Conservation (phyloP, 106 monocot species). For the Dendrobium nobile region DNA sequence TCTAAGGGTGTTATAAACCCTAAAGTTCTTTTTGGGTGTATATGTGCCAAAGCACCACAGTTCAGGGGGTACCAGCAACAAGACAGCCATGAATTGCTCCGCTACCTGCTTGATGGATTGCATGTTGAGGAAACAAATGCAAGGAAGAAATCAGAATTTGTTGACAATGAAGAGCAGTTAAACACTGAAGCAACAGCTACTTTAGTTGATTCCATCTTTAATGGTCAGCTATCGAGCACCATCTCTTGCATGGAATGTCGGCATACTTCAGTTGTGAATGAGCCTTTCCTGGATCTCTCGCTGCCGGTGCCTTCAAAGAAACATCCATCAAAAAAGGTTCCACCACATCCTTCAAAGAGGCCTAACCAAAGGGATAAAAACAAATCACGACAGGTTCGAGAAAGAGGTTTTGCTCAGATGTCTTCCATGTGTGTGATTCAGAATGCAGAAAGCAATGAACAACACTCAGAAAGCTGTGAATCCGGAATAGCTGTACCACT, state of each 20-base stretch:
- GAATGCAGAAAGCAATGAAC: constrained; percentile 2
- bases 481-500: constrained; percentile 7
- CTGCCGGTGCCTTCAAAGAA: constrained; percentile 64
- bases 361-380: constrained; percentile 24
- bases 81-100: constrained; percentile 89
- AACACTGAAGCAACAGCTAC: constrained; percentile 8
- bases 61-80: constrained; percentile 79
- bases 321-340: constrained; percentile 7
- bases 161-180: constrained; percentile 15
- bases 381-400: constrained; percentile 3
- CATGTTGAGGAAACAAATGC: constrained; percentile 42
- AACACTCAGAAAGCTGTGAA: constrained; percentile 18
- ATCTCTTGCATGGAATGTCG: constrained; percentile 60
- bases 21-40: constrained; percentile 49
- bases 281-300: constrained; percentile 80
- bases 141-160: constrained; percentile 22
- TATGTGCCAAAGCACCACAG: constrained; percentile 59
- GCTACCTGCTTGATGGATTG: constrained; percentile 65
- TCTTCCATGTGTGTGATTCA: constrained; percentile 4
- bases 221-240: constrained; percentile 64
- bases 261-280: constrained; percentile 56
- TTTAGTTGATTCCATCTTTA: constrained; percentile 64
- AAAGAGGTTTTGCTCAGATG: not conserved
- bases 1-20: constrained; percentile 35
- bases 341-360: constrained; percentile 20